Evolutionary conservation across 257 asterid species (phyloP).

Genomic region (Nicotiana undulata): DNA sequence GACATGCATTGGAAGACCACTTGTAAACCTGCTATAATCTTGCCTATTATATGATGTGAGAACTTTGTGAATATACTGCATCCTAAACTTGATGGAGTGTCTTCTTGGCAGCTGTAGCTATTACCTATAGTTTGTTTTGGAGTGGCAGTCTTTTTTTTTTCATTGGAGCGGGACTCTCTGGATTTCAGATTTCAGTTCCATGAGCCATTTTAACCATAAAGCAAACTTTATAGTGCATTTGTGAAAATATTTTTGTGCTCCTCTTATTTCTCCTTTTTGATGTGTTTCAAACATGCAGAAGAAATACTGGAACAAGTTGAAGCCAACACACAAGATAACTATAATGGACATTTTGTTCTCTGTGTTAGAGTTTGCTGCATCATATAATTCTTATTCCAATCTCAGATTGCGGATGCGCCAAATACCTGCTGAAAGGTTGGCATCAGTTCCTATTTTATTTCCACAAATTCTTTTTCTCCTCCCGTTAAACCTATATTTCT

Average conservation of each 20-base stretch:
- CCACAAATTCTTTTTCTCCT: slow-evolving; percentile 4
- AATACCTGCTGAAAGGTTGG: slow-evolving; percentile 78
- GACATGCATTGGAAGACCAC: background rate
- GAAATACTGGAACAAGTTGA: slow-evolving; percentile 85
- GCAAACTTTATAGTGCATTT: background rate
- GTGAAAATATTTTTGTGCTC: background rate
- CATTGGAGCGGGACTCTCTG: background rate
- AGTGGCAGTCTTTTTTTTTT: background rate
- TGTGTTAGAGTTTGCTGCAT: slow-evolving; percentile 84
- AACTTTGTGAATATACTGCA: background rate
- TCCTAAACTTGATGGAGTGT: background rate
- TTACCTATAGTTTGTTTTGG: background rate
- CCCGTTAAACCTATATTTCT: slow-evolving; percentile 6
- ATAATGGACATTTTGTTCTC: slow-evolving; percentile 89
- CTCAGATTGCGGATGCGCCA: slow-evolving; percentile 86
- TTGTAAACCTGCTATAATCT: background rate
- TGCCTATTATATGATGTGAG: background rate
- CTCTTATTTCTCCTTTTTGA: slow-evolving; percentile 6
- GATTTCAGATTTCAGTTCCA: background rate
- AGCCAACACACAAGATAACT: slow-evolving; percentile 60
- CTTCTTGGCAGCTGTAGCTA: background rate
- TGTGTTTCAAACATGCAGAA: slow-evolving; percentile 50
- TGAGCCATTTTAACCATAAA: background rate
- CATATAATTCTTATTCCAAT: slow-evolving; percentile 86
- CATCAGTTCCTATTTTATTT: background rate